phyloP scores from a whole-genome alignment of 176 grass and related monocot species.

The Carex myosuroides region DNA sequence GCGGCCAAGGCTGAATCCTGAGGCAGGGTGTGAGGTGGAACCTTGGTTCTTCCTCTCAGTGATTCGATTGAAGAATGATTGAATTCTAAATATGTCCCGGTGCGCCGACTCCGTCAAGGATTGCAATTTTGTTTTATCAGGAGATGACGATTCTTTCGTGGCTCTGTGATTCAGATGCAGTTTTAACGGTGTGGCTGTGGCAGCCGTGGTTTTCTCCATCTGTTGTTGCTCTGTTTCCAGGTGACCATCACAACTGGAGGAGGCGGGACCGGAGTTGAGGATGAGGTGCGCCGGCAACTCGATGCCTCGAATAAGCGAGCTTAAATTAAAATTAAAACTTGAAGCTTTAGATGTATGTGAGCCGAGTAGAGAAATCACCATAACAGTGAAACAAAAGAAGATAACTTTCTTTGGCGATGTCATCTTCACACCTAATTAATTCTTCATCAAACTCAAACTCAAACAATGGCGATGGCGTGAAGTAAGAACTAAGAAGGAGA shows the following conservation, averaged over 20 bases:
- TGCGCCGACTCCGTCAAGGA: conserved; percentile 35
- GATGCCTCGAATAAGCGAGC: conserved; percentile 42
- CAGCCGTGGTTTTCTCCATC: neutral
- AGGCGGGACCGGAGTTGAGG: conserved; percentile 40
- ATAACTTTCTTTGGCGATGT: neutral
- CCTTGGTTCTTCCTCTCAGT: neutral
- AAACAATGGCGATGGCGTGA: conserved; percentile 4
- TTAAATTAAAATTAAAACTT: conserved; percentile 18
- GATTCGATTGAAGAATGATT: conserved; percentile 32
- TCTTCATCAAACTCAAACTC: conserved; percentile 12
- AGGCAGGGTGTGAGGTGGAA: neutral
- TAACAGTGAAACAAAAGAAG: conserved; percentile 1
- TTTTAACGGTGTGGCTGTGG: conserved; percentile 38
- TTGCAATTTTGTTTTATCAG: conserved; percentile 31
- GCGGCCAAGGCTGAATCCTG: neutral
- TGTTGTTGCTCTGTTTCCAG: conserved; percentile 20
- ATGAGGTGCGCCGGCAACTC: conserved; percentile 40
- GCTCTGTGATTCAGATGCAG: conserved; percentile 46
- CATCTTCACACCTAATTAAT: neutral
- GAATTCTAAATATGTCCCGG: conserved; percentile 54
- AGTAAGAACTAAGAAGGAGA: conserved; percentile 9
- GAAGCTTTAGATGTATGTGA: neutral
- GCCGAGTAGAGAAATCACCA: conserved; percentile 1
- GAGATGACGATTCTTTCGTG: conserved; percentile 2
- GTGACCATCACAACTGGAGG: conserved; percentile 40